phyloP scores from a whole-genome alignment of 306 rosid species.

The Begonia fuchsioides region DNA sequence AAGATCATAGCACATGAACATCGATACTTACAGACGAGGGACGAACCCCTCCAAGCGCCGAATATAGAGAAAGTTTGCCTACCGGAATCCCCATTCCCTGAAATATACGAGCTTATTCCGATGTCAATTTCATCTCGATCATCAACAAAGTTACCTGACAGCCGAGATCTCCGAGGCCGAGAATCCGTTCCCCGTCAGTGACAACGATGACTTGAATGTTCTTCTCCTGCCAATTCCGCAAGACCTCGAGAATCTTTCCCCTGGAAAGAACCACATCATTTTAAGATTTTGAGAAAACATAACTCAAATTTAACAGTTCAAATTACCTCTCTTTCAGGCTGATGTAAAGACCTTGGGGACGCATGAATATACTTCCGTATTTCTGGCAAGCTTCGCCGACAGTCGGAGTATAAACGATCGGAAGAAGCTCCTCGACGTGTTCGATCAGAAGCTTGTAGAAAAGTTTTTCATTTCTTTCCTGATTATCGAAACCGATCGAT shows the following conservation, averaged over 20 bases:
- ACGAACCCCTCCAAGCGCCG: conserved; percentile 93
- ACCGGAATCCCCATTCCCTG: conserved; percentile 99
- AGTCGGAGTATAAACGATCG: conserved; percentile 89
- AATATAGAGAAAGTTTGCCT: conserved; percentile 81
- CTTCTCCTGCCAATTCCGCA: conserved; percentile 95
- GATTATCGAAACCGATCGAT: neutral
- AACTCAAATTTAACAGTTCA: no score
- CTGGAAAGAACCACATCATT: conserved; percentile 12
- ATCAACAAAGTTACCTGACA: conserved; percentile 44
- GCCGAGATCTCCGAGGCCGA: conserved; percentile 96
- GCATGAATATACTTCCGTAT: conserved; percentile 73
- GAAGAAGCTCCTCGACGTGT: conserved; percentile 89
- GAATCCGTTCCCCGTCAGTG: conserved; percentile 86
- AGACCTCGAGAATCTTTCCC: conserved; percentile 85
- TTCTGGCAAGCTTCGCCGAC: conserved; percentile 99
- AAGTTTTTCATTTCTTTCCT: conserved; percentile 79
- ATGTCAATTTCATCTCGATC: no score
- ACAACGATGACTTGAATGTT: conserved; percentile 95
- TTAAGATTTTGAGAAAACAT: no score
- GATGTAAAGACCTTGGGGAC: conserved; percentile 83
- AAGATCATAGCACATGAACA: conserved; percentile 3
- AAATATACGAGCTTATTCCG: no score
- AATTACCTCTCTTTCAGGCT: conserved; percentile 84
- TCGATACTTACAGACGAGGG: conserved; percentile 69
- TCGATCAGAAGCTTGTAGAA: conserved; percentile 73